Percentiles rank a stretch among this genome's conserved stretches.
These are phyloP conservation scores for Mucor mucedo DNA, from an alignment of 371 early-diverging fungal genomes.

Conservation along the genomic window DNA sequence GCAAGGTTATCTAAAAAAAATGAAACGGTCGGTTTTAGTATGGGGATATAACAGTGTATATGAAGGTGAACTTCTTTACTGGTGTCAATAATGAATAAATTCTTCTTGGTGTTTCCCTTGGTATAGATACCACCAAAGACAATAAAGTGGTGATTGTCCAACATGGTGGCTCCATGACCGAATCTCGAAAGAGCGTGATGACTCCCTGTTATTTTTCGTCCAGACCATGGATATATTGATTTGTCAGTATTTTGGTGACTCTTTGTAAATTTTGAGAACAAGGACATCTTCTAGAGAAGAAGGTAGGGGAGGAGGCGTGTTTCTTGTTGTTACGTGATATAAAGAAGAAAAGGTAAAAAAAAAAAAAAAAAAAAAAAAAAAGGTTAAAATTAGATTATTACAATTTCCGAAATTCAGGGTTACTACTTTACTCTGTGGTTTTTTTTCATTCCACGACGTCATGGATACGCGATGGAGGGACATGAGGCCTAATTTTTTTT, in stretches of 20 bases:
- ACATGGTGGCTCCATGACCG: conserved; percentile 54
- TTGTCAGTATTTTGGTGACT: conserved; percentile 22
- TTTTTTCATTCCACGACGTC: no score
- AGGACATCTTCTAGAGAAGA: conserved; percentile 21
- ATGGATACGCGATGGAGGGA: no score
- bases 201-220: conserved; percentile 29
- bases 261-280: conserved; percentile 39
- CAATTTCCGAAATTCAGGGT: no score
- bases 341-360: neutral
- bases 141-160: conserved; percentile 50
- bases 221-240: conserved; percentile 37
- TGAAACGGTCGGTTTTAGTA: no score
- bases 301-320: neutral
- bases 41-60: no score
- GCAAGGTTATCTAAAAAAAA: conserved; percentile 25
- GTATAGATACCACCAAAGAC: conserved; percentile 53
- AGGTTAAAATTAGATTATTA: no score
- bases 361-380: neutral
- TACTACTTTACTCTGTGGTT: neutral
- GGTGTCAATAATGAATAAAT: conserved; percentile 57
- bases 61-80: conserved; percentile 41
- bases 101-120: conserved; percentile 39
- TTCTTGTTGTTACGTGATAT: no score
- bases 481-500: no score
- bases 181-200: conserved; percentile 45